These are phyloP conservation scores for Yarrowia porcina DNA, from an alignment of 805 yeast genomes.

Conservation along the genomic window DNA sequence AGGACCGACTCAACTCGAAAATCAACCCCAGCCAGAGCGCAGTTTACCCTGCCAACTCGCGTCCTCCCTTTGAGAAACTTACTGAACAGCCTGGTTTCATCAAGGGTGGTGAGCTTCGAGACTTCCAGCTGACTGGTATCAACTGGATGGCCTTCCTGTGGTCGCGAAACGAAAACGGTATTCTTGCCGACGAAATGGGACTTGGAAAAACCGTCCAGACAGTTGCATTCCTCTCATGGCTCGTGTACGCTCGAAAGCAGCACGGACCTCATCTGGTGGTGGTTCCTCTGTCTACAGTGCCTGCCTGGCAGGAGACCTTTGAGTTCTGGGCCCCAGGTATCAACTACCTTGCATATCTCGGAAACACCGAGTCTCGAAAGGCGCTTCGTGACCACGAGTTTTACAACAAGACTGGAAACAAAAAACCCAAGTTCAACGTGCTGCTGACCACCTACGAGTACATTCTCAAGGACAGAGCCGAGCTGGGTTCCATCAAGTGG, in stretches of 20 bases:
- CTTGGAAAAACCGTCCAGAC: slow-evolving; percentile 97
- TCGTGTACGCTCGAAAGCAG: slow-evolving; percentile 90
- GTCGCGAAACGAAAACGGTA: slow-evolving; percentile 97
- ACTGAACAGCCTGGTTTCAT: slow-evolving; percentile 83
- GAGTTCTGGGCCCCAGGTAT: slow-evolving; percentile 97
- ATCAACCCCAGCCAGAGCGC: slow-evolving; percentile 80
- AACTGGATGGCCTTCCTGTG: slow-evolving; percentile 99
- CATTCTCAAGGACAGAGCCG: slow-evolving; percentile 80
- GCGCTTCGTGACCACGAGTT: slow-evolving; percentile 83
- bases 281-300: slow-evolving; percentile 92
- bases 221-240: slow-evolving; percentile 90
- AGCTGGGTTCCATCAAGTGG: slow-evolving; percentile 84
- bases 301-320: slow-evolving; percentile 99
- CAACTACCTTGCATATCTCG: slow-evolving; percentile 88
- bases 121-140: slow-evolving; percentile 95
- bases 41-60: slow-evolving; percentile 57
- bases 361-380: slow-evolving; percentile 82
- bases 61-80: slow-evolving; percentile 89
- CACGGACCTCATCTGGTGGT: slow-evolving; percentile 97
- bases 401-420: slow-evolving; percentile 54
- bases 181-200: slow-evolving; percentile 98
- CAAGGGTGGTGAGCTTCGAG: slow-evolving; percentile 88
- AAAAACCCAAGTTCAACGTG: slow-evolving; percentile 86
- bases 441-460: slow-evolving; percentile 93
- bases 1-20: slow-evolving; percentile 75